phyloP scores from a whole-genome alignment of 805 yeast species.

The Sporopachydermia lactativora region DNA sequence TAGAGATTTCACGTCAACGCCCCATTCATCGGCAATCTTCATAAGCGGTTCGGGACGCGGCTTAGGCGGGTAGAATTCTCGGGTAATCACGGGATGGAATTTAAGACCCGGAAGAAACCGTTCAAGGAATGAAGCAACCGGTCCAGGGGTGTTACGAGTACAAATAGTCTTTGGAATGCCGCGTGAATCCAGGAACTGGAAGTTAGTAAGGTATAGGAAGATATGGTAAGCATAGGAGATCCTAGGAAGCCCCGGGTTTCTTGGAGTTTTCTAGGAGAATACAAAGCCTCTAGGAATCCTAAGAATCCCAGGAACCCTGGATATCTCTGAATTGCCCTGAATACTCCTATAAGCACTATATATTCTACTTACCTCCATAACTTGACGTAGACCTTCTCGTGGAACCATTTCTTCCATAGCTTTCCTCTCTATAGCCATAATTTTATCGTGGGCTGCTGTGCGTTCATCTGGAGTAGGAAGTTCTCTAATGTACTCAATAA shows the following conservation, averaged over 20 bases:
- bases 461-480: constrained; percentile 26
- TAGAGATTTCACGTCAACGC: constrained; percentile 28
- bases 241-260: too few species aligned
- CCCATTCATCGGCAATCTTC: constrained; percentile 39
- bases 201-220: too few species aligned
- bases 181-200: constrained; percentile 14
- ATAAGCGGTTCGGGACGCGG: constrained; percentile 52
- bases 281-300: too few species aligned
- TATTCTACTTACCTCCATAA: constrained; percentile 23
- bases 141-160: constrained; percentile 42
- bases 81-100: constrained; percentile 40
- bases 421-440: constrained; percentile 39
- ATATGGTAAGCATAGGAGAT: too few species aligned
- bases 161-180: constrained; percentile 39
- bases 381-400: constrained; percentile 29
- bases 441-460: constrained; percentile 28
- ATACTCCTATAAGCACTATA: too few species aligned
- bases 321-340: too few species aligned
- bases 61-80: constrained; percentile 54
- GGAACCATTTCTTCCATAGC: constrained; percentile 49
- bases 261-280: too few species aligned
- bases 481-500: constrained; percentile 34
- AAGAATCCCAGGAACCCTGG: too few species aligned
- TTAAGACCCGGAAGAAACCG: constrained; percentile 27
- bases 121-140: constrained; percentile 37